These are phyloP conservation scores for Kwoniella bestiolae DNA, from an alignment of 768 basidiomycete genomes.

Conservation along the genomic window DNA sequence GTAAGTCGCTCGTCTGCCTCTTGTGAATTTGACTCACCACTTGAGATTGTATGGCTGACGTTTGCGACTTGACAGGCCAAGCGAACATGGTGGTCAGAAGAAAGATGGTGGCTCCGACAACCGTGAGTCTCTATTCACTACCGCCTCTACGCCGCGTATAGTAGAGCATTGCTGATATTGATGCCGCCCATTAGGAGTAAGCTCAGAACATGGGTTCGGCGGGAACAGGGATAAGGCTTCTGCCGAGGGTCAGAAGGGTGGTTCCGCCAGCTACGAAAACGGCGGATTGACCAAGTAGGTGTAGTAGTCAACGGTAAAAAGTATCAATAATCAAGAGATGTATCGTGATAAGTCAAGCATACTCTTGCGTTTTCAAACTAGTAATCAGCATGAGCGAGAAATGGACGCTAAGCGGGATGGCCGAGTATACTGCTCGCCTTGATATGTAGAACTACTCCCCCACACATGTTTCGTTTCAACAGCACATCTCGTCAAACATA, in stretches of 20 bases:
- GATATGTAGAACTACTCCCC: too few species aligned
- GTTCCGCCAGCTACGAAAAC: conserved; percentile 54
- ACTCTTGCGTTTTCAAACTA: too few species aligned
- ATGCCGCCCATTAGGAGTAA: conserved; percentile 18
- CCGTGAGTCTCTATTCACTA: conserved; percentile 22
- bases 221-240: conserved; percentile 43
- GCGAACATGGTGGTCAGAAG: conserved; percentile 43
- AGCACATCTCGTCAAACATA: too few species aligned
- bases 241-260: conserved; percentile 53
- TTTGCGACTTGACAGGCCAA: conserved; percentile 35
- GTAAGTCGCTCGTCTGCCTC: conserved; percentile 20
- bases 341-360: background rate
- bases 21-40: background rate
- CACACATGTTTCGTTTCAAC: too few species aligned
- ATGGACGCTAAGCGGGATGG: too few species aligned
- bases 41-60: background rate
- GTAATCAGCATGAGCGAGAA: too few species aligned
- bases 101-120: conserved; percentile 38
- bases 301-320: background rate
- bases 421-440: too few species aligned
- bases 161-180: background rate
- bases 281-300: conserved; percentile 48
- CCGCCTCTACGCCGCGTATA: background rate
- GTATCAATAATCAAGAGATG: background rate
- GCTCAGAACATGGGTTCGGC: conserved; percentile 42